Base-by-base conservation (phyloP, 371 early-diverging fungal genomes). In the Mortierella sp. region DNA sequence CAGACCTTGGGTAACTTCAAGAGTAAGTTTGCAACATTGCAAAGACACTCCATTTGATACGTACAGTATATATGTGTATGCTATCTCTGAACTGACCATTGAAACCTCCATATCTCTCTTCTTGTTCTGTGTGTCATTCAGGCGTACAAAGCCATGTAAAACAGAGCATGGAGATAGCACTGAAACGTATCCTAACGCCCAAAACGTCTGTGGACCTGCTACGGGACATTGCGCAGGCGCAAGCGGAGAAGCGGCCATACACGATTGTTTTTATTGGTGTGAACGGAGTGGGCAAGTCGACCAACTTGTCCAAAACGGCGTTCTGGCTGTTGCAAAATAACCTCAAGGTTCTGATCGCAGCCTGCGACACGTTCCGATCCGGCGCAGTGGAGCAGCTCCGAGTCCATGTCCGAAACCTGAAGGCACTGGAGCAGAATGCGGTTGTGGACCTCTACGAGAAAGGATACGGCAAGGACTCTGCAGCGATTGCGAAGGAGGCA, bases 331-430 rank as follows among this genome's bases (percentile, higher is more conserved):
- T 99, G 46, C 97, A 98, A 75, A 97, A 99, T 82, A 89, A 92
- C 50, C 85, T 93, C 60, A 91, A 89, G 49, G 94, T 99, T 8
- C 85, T 98, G 57, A 97, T 99, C 75, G 99, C 99, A 19, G 99
- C 99, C 4, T 98, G 99, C 79, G 99, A 99, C 84, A 99, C 99
- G 6, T 99, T 99, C 85, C 90, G 99, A 63, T 93, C 95, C 34
- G 99, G 99, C 48, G 99, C 99, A 8, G 98, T 99, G 30, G 99
- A 99, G 79, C 99, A 99, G 79, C 82, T 99, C 9, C 88, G 94
- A 32, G 96, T 96, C 4, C 99, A 99, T 80, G 97, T 89, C 6
- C 86, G 95, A 32, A 97, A 98, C 72, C 81, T 99, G 62, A 84
- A 87, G 39, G 90, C 91, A 11, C 84, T 97, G 50, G 90, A 90